Base-by-base conservation (phyloP, 768 basidiomycete genomes). In the Rhodotorula taiwanensis region DNA sequence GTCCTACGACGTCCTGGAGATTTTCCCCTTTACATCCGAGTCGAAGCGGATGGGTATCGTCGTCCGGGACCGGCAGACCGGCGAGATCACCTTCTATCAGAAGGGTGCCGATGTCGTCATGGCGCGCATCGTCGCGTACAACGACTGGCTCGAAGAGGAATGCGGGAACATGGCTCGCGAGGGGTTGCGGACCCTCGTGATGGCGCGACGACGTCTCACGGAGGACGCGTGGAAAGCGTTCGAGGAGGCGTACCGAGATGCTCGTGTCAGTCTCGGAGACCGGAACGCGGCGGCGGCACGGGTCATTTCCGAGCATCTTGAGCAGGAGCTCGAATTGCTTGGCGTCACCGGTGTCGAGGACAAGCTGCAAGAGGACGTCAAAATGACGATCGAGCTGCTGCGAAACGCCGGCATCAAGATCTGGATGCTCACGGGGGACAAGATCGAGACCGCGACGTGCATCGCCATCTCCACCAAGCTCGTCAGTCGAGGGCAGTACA, bases 361-460 rank as follows among this genome's bases (percentile, higher is more conserved):
- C 76, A 97, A 97, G 77, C 77, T 99, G 62, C 95, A 99, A 73
- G 95, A 98, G 64, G 93, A 94, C 28, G 94, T 99, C 71, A 92
- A 88, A 75, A 83, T 86, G 49, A 95, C 95, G 4, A 77, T 99
- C 61, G 95, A 98, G 77, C 74, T 98, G 55, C 76, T 99, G 67
- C 79, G 93, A 69, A 98, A 98, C 74, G 95, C 94, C 0, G 94
- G 94, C 7, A 85, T 99, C 77, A 95, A 89, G 81, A 98, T 99
- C 62, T 99, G 95, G 95, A 98, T 98, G 95, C 80, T 98, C 71
- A 99, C 95, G 0, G 94, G 95, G 2, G 95, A 99, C 77, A 99
- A 98, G 79, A 90, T 98, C 53, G 95, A 99, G 79, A 99, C 95
- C 5, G 95, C 95, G 8, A 86, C 93, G 42, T 94, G 92, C 76